Percentiles rank a stretch among this genome's conserved stretches.
Evolutionary conservation across 1,139 yeast genomes (phyloP).

Genomic region (Pichia sp.): DNA sequence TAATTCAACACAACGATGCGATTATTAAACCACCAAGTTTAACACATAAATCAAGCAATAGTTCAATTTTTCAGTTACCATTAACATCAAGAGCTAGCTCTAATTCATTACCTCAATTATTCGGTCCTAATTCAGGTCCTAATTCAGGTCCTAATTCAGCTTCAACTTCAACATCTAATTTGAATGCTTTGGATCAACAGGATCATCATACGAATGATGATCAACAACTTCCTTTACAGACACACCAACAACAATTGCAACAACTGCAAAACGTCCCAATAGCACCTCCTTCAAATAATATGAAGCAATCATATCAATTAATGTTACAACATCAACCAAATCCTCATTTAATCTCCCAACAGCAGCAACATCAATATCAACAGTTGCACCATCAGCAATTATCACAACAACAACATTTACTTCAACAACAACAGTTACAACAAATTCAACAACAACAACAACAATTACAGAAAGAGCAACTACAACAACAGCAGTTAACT

Average conservation of each 20-base stretch:
- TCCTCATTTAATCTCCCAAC: constrained; percentile 33
- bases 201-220: background rate
- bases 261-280: background rate
- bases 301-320: constrained; percentile 1
- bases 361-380: constrained; percentile 10
- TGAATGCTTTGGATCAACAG: no score
- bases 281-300: background rate
- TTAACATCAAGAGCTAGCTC: constrained; percentile 2
- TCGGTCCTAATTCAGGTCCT: background rate
- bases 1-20: background rate
- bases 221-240: background rate
- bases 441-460: constrained; percentile 19
- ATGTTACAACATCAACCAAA: constrained; percentile 18
- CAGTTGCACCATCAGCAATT: constrained; percentile 4
- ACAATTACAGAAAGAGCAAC: constrained; percentile 13
- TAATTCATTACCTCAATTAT: constrained; percentile 1
- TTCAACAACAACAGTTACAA: constrained; percentile 8
- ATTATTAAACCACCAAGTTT: background rate
- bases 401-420: constrained; percentile 3
- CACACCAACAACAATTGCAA: background rate
- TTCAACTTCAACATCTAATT: background rate
- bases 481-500: constrained; percentile 12
- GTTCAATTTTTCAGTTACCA: constrained; percentile 9
- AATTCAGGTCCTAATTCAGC: background rate
- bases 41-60: constrained; percentile 1